phyloP scores from a whole-genome alignment of 768 basidiomycete species.

The Leucogyrophana mollusca region DNA sequence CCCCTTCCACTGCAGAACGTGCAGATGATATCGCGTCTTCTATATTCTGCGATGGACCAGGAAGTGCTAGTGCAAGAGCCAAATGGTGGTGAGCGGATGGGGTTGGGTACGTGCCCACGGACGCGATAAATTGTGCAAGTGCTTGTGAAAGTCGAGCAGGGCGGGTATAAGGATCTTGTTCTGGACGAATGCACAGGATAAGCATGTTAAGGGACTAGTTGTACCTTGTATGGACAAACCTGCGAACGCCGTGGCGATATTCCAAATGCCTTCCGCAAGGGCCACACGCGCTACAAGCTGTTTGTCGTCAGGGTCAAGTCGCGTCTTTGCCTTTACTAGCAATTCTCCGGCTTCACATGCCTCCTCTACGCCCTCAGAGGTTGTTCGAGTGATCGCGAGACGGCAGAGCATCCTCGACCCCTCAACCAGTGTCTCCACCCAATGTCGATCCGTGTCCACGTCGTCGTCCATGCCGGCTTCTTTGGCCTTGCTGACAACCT shows the following conservation, averaged over 20 bases:
- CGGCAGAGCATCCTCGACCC: conserved; percentile 79
- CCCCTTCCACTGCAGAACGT: conserved; percentile 69
- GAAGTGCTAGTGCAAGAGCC: conserved; percentile 69
- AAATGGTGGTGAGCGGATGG: conserved; percentile 73
- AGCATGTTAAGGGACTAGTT: neutral
- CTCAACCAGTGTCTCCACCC: conserved; percentile 76
- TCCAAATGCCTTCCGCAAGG: conserved; percentile 73
- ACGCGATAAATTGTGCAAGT: conserved; percentile 46
- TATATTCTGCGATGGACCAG: conserved; percentile 63
- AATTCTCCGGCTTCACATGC: conserved; percentile 60
- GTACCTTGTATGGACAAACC: conserved; percentile 39
- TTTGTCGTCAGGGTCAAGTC: conserved; percentile 48
- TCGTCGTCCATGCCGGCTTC: conserved; percentile 47
- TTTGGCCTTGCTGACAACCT: conserved; percentile 81
- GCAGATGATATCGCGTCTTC: conserved; percentile 67
- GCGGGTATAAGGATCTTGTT: conserved; percentile 63
- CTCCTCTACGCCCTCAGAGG: conserved; percentile 50
- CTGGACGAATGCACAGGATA: conserved; percentile 33
- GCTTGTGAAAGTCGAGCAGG: conserved; percentile 57
- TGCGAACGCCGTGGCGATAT: conserved; percentile 64
- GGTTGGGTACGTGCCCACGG: conserved; percentile 48
- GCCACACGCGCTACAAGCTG: conserved; percentile 58
- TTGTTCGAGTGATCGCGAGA: conserved; percentile 34
- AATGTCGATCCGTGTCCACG: conserved; percentile 64
- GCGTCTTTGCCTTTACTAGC: conserved; percentile 57